phyloP scores from a whole-genome alignment of 192 early-diverging fungal species.

The Umbelopsis isabellina region DNA sequence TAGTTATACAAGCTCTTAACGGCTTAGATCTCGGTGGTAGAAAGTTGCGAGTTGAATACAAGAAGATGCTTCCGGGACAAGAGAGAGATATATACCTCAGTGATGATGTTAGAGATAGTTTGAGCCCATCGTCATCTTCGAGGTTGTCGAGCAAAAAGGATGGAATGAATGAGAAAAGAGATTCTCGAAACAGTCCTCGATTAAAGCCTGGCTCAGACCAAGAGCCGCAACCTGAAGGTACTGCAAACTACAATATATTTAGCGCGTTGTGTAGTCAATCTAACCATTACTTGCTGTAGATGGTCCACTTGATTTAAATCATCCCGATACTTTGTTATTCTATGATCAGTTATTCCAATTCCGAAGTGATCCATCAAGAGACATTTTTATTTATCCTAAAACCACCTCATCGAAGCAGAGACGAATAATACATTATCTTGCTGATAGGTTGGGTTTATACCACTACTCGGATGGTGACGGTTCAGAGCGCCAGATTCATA shows the following conservation, averaged over 20 bases:
- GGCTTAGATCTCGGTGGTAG: slow-evolving; percentile 72
- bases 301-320: slow-evolving; percentile 64
- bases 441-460: slow-evolving; percentile 66
- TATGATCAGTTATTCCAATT: slow-evolving; percentile 76
- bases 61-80: slow-evolving; percentile 65
- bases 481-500: slow-evolving; percentile 46
- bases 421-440: slow-evolving; percentile 67
- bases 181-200: not conserved
- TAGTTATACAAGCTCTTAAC: slow-evolving; percentile 69
- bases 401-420: slow-evolving; percentile 61
- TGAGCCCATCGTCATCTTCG: not conserved
- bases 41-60: slow-evolving; percentile 81
- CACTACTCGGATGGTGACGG: slow-evolving; percentile 55
- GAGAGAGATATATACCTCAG: not conserved
- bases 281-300: slow-evolving; percentile 7
- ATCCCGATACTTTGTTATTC: slow-evolving; percentile 67
- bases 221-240: not conserved
- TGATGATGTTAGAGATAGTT: not conserved
- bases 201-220: not conserved
- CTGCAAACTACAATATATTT: no score
- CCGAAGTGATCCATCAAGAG: slow-evolving; percentile 66
- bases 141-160: slow-evolving; percentile 6
- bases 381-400: slow-evolving; percentile 69
- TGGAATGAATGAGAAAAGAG: not conserved
- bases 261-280: no score